A percentile compares a stretch with the other conserved stretches of the same genome.
phyloP scores from a whole-genome alignment of 73 alveolate species.

The Tetrahymena borealis region DNA sequence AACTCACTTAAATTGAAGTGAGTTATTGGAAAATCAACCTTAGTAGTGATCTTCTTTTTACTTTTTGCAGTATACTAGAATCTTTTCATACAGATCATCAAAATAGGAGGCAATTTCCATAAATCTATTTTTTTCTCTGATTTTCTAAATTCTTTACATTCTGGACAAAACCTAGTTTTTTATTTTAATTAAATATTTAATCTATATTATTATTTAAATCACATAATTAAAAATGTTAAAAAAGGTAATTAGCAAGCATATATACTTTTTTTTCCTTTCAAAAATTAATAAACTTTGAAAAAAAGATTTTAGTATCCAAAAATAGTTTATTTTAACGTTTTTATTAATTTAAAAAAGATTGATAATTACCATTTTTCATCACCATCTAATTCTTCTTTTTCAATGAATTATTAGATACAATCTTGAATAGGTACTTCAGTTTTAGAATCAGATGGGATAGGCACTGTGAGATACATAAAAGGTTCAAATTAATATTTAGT shows the following conservation, averaged over 20 bases:
- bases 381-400: constrained; percentile 22
- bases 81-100: constrained; percentile 80
- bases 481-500: constrained; percentile 67
- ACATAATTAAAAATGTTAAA: too few species aligned
- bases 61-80: constrained; percentile 54
- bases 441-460: constrained; percentile 59
- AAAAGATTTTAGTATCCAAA: too few species aligned
- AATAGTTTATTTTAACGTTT: too few species aligned
- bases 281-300: too few species aligned
- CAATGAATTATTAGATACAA: constrained; percentile 63
- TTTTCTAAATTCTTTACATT: constrained; percentile 61
- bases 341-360: too few species aligned
- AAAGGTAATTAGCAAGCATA: too few species aligned
- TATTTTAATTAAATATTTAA: not conserved
- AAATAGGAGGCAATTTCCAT: constrained; percentile 82
- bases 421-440: constrained; percentile 46
- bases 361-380: constrained; percentile 12
- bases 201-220: not conserved
- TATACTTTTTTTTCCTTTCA: too few species aligned
- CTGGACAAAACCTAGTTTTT: constrained; percentile 67
- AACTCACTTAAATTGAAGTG: constrained; percentile 61
- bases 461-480: constrained; percentile 76
- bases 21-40: constrained; percentile 70
- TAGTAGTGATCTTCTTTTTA: constrained; percentile 53
- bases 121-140: constrained; percentile 81